Evolutionary conservation across 371 early-diverging fungal genomes (phyloP).

Genomic region (Mucor velutinosus): DNA sequence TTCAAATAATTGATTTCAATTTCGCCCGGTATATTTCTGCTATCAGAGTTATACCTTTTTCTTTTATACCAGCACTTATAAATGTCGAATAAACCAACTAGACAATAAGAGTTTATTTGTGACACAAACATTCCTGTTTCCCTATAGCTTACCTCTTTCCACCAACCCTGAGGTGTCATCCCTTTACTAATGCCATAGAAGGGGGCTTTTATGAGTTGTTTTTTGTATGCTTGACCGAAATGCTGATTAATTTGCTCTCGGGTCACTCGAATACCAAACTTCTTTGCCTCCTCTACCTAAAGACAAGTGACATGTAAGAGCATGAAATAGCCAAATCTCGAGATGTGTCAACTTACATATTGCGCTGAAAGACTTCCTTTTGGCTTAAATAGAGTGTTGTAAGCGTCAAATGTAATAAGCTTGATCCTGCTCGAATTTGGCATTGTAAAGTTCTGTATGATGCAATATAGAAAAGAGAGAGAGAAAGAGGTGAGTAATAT

Average conservation of each 20-base stretch:
- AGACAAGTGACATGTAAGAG: neutral
- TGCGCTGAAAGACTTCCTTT: conserved; percentile 42
- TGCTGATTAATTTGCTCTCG: conserved; percentile 29
- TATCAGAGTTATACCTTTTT: conserved; percentile 24
- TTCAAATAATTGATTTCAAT: neutral
- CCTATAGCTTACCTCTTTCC: conserved; percentile 35
- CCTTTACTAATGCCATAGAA: conserved; percentile 45
- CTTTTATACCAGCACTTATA: conserved; percentile 31
- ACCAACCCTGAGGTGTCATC: conserved; percentile 41
- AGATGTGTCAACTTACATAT: conserved; percentile 30
- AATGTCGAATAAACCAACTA: conserved; percentile 45
- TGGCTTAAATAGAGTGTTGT: conserved; percentile 48
- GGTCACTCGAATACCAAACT: conserved; percentile 35
- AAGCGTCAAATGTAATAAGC: conserved; percentile 50
- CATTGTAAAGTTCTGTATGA: neutral
- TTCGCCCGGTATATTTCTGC: neutral
- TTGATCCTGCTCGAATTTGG: conserved; percentile 19
- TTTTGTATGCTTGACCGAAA: conserved; percentile 40
- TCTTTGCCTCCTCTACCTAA: conserved; percentile 46
- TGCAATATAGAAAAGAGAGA: neutral
- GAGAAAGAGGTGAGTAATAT: neutral
- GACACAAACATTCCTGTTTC: neutral
- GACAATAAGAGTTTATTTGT: neutral
- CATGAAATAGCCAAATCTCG: neutral
- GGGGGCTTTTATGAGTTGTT: conserved; percentile 37